A percentile compares a stretch with the other conserved stretches of the same genome.
phyloP scores from a whole-genome alignment of 2,329 filamentous ascomycete species.

The Didymella lethalis region DNA sequence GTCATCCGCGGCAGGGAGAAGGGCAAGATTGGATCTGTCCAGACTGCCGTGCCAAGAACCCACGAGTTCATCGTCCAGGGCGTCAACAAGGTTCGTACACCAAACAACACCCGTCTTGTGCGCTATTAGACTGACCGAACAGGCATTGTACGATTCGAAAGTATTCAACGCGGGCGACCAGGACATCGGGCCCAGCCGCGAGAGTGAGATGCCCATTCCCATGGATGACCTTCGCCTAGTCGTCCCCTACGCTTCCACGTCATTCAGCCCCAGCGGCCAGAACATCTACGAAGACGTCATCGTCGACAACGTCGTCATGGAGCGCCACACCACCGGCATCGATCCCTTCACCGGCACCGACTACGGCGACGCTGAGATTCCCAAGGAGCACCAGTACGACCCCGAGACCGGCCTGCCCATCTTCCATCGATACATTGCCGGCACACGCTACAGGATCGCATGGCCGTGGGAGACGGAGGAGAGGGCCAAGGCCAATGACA shows the following conservation, averaged over 20 bases:
- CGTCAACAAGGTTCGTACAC: slow-evolving; percentile 50
- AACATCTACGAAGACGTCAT: slow-evolving; percentile 63
- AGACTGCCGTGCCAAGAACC: slow-evolving; percentile 56
- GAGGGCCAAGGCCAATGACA: slow-evolving; percentile 20
- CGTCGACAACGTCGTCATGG: slow-evolving; percentile 44
- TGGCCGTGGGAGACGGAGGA: slow-evolving; percentile 42
- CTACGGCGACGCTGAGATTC: slow-evolving; percentile 37
- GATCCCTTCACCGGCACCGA: slow-evolving; percentile 43
- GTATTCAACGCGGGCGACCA: slow-evolving; percentile 39
- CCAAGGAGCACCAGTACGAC: slow-evolving; percentile 42
- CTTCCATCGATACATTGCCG: slow-evolving; percentile 49
- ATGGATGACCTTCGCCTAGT: slow-evolving; percentile 82
- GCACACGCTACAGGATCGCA: slow-evolving; percentile 41
- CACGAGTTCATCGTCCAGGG: slow-evolving; percentile 49
- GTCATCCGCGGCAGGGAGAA: slow-evolving; percentile 79
- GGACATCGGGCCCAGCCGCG: slow-evolving; percentile 55
- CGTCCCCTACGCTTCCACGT: slow-evolving; percentile 65
- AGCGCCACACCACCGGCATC: slow-evolving; percentile 43
- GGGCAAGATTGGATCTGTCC: slow-evolving; percentile 82
- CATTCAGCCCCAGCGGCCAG: slow-evolving; percentile 67
- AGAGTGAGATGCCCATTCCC: slow-evolving; percentile 65
- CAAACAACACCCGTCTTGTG: not conserved
- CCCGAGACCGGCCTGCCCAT: slow-evolving; percentile 39
- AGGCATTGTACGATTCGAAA: slow-evolving; percentile 55
- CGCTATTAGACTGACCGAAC: slow-evolving; percentile 9